Percentiles rank a stretch among this genome's conserved stretches.
These are phyloP conservation scores for Glebionis coronaria DNA, from an alignment of 129 eudicot genomes.

Conservation along the genomic window DNA sequence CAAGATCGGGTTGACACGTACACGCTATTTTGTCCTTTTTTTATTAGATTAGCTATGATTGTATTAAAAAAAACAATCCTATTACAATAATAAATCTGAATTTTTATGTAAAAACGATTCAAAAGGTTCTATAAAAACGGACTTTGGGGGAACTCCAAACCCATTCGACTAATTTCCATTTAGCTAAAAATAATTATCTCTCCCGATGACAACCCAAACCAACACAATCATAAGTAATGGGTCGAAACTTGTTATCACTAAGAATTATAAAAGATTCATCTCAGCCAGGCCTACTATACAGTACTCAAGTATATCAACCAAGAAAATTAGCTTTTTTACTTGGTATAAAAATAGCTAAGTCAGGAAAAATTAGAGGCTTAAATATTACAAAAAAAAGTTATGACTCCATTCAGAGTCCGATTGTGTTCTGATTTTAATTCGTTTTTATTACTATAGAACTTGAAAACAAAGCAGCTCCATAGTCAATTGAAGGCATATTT, in stretches of 20 bases:
- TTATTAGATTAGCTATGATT: too few relatives aligned
- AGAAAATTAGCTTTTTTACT: background rate
- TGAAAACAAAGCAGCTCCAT: background rate
- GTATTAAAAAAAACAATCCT: background rate
- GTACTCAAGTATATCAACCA: background rate
- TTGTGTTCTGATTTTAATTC: background rate
- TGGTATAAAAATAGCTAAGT: background rate
- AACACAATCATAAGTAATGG: too few relatives aligned
- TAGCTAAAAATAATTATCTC: background rate
- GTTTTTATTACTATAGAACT: background rate
- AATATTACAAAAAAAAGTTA: background rate
- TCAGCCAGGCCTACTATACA: background rate
- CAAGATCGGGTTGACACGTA: background rate
- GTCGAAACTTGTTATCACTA: background rate
- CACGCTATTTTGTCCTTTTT: background rate
- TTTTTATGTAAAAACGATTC: background rate
- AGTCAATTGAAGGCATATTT: too few relatives aligned
- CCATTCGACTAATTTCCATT: background rate
- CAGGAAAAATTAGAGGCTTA: background rate
- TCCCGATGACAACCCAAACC: background rate
- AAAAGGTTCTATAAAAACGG: background rate
- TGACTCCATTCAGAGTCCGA: background rate
- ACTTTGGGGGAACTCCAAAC: background rate
- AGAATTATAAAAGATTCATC: background rate
- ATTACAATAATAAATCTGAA: background rate